Percentiles rank a stretch among this genome's conserved stretches.
phyloP scores from a whole-genome alignment of 2,329 filamentous ascomycete genomes.

The Hortaea werneckii region DNA sequence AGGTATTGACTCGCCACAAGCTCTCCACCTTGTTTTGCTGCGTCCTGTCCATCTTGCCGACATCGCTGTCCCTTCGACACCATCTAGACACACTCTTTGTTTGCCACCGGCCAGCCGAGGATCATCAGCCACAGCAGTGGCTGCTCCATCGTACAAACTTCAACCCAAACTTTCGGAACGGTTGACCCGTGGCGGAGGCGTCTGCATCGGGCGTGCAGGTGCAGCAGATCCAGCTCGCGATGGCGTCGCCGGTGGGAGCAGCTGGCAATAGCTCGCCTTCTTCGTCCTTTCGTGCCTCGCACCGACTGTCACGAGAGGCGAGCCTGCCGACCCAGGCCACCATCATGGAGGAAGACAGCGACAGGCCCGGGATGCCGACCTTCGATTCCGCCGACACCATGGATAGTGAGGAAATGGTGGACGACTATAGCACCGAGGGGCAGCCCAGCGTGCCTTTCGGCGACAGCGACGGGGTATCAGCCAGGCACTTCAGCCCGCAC shows the following conservation, averaged over 20 bases:
- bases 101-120: too few relatives aligned
- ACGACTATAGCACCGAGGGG: conserved; percentile 10
- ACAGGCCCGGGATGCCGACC: conserved; percentile 21
- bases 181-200: too few relatives aligned
- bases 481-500: conserved; percentile 15
- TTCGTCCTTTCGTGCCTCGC: background rate
- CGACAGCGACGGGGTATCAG: conserved; percentile 17
- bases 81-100: too few relatives aligned
- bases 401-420: conserved; percentile 12
- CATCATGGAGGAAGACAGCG: conserved; percentile 23
- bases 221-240: background rate
- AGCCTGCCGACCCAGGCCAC: conserved; percentile 12
- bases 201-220: too few relatives aligned
- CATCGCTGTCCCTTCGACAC: too few relatives aligned
- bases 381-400: conserved; percentile 22
- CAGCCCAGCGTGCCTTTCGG: conserved; percentile 10
- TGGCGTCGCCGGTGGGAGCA: background rate
- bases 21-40: too few relatives aligned
- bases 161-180: too few relatives aligned
- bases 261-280: background rate
- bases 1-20: too few relatives aligned
- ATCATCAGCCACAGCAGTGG: too few relatives aligned
- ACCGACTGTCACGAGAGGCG: conserved; percentile 1
- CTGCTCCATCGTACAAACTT: too few relatives aligned
- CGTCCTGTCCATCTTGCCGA: too few relatives aligned